Evolutionary conservation across 2,329 filamentous ascomycete species (phyloP).

Genomic region (Hymenoscyphus fraxineus): DNA sequence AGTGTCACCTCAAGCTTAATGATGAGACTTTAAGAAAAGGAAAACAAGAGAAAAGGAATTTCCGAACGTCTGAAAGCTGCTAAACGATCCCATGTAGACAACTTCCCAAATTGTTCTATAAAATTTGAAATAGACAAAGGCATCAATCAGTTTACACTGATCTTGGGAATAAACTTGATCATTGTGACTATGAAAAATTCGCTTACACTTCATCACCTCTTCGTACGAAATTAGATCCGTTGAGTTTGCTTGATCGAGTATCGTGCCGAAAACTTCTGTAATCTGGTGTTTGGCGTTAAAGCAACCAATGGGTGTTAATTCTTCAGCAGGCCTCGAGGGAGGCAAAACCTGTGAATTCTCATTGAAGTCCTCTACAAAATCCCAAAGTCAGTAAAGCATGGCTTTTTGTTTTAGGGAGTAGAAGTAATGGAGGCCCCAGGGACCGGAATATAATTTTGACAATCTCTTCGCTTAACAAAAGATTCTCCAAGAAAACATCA

Average conservation of each 20-base stretch:
- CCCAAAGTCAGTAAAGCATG: not conserved
- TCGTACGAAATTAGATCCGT: conserved; percentile 45
- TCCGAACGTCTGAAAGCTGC: too few relatives aligned
- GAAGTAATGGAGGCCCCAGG: not conserved
- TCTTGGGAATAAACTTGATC: too few relatives aligned
- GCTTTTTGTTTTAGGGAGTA: not conserved
- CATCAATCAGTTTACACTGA: too few relatives aligned
- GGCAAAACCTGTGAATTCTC: conserved; percentile 53
- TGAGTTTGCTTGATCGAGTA: conserved; percentile 49
- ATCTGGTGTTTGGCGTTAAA: conserved; percentile 48
- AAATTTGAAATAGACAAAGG: too few relatives aligned
- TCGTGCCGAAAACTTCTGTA: conserved; percentile 47
- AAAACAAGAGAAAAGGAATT: too few relatives aligned
- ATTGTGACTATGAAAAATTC: conserved; percentile 43
- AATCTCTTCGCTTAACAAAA: not conserved
- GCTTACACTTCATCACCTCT: conserved; percentile 49
- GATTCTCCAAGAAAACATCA: not conserved
- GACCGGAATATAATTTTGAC: not conserved
- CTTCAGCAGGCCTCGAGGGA: conserved; percentile 47
- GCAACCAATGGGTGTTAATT: conserved; percentile 55
- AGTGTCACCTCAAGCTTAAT: too few relatives aligned
- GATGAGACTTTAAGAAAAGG: too few relatives aligned
- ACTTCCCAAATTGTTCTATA: too few relatives aligned
- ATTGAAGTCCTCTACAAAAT: conserved; percentile 50
- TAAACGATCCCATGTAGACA: too few relatives aligned